Evolutionary conservation across 2,329 filamentous ascomycete species (phyloP), one percentile per base, ranked within the genome.

Genomic region (Cladobotryum mycophilum): DNA sequence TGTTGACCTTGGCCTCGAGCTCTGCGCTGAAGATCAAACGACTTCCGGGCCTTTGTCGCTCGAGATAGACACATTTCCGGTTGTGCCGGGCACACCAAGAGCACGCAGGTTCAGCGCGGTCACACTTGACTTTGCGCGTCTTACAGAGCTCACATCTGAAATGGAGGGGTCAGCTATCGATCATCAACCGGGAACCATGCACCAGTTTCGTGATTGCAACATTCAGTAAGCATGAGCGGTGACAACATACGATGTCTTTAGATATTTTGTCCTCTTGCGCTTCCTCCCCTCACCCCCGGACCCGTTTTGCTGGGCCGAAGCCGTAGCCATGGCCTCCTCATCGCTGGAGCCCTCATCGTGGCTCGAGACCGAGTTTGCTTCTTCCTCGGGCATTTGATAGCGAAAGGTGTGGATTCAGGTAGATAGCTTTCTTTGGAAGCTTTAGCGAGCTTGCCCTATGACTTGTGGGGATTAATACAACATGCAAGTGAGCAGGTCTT

Each of bases 21-120:
- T 85, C 81, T 46, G 80, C 70, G 13, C 79, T 79, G 64, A 83
- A 83, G 41, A 81, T 82, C 58, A 82, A 78, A 30, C 79, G 71
- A 36, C 79, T 72, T 2, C 85, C 84, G 7, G 84, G 83, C 64
- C 86, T 87, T 69, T 86, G 86, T 40, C 84, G 75, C 60, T 86
- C 84, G 54, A 80, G 81, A 63, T 88, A 88, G 63, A 85, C 80
- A 63, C 84, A 88, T 40, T 74, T 59, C 56, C 85, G 80, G 52
- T 78, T 77, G 65, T 88, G 86, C 46, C 84, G 79, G 45, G 80
- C 69, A 64, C 84, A 88, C 84, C 84, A 88, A 18, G 83, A 83
- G 66, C 84, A 88, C n/a, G 76, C 76, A 2, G 78, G 78, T 58
- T 80, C 77, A 34, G 71, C 70, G 50, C 78, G 75, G 60, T 81